Conservation (phyloP, 257 asterid genomes). For the Ophiorrhiza pumila region DNA sequence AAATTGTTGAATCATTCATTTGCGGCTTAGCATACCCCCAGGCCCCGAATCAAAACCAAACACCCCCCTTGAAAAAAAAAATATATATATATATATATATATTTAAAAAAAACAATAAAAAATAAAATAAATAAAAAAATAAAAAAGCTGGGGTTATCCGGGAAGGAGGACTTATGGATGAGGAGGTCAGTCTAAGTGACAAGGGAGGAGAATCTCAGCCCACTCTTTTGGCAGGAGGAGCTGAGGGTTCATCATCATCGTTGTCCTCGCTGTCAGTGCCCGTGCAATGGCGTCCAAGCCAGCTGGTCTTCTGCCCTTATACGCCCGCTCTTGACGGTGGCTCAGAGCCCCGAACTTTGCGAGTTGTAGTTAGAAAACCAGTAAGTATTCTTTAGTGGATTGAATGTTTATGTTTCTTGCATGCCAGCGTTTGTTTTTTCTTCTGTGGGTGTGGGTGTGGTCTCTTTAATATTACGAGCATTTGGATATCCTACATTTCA, state of each 20-base stretch:
- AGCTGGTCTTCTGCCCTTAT: conserved; percentile 63
- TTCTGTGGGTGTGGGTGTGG: too few species aligned
- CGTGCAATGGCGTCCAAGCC: conserved; percentile 68
- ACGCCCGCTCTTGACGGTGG: conserved; percentile 31
- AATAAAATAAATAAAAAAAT: background rate
- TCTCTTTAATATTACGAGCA: background rate
- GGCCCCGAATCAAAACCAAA: background rate
- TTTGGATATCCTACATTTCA: background rate
- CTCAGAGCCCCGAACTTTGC: conserved; percentile 56
- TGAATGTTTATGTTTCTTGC: background rate
- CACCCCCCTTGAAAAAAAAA: background rate
- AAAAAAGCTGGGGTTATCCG: conserved; percentile 9
- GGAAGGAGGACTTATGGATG: conserved; percentile 55
- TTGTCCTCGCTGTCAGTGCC: conserved; percentile 13
- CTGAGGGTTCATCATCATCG: conserved; percentile 44
- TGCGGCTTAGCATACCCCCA: background rate
- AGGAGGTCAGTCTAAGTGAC: conserved; percentile 38
- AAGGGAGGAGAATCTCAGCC: conserved; percentile 37
- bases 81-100: background rate
- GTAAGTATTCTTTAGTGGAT: conserved; percentile 39
- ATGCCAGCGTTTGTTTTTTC: background rate
- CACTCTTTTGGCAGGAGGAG: conserved; percentile 20
- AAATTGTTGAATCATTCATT: conserved; percentile 22
- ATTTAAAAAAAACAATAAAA: background rate
- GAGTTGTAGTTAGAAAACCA: conserved; percentile 75